These are phyloP conservation scores for Aureobasidium sp. DNA, from an alignment of 2,329 filamentous ascomycete genomes.

Conservation along the genomic window DNA sequence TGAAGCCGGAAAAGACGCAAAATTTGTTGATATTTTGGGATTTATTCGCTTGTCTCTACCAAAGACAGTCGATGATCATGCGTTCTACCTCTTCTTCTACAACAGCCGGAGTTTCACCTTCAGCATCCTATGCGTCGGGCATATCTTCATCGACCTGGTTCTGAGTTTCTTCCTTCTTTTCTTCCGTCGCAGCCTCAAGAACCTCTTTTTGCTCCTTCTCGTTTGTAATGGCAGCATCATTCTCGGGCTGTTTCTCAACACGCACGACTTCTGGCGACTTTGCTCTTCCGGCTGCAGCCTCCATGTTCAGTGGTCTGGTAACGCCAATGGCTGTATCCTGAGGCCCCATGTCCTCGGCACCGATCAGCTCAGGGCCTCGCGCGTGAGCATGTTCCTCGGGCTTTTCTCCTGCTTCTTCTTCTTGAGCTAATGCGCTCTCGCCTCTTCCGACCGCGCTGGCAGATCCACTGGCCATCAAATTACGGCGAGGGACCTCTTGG, in stretches of 20 bases:
- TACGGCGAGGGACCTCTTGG: slow-evolving; percentile 38
- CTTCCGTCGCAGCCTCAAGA: background rate
- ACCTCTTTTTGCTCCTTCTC: background rate
- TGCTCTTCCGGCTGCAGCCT: slow-evolving; percentile 33
- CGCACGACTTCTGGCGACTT: background rate
- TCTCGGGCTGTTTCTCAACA: background rate
- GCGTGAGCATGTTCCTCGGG: slow-evolving; percentile 65
- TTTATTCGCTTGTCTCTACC: no score
- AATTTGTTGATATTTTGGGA: no score
- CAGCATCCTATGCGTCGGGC: background rate
- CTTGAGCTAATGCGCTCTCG: slow-evolving; percentile 27
- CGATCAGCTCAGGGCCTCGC: slow-evolving; percentile 76
- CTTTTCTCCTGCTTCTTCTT: slow-evolving; percentile 34
- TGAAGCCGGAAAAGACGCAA: no score
- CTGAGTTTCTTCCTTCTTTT: background rate
- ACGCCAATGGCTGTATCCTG: slow-evolving; percentile 43
- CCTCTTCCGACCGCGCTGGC: slow-evolving; percentile 24
- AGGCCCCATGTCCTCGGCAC: slow-evolving; percentile 77
- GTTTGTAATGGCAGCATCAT: background rate
- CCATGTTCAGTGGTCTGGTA: slow-evolving; percentile 31
- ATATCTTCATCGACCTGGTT: background rate
- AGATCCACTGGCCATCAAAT: slow-evolving; percentile 22
- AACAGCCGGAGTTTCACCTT: background rate
- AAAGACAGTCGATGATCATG: no score
- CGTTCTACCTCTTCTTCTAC: no score